A percentile compares a stretch with the other conserved stretches of the same genome.
Conservation (phyloP, 495 filamentous ascomycete species). For the Hyaloscypha bicolor region DNA sequence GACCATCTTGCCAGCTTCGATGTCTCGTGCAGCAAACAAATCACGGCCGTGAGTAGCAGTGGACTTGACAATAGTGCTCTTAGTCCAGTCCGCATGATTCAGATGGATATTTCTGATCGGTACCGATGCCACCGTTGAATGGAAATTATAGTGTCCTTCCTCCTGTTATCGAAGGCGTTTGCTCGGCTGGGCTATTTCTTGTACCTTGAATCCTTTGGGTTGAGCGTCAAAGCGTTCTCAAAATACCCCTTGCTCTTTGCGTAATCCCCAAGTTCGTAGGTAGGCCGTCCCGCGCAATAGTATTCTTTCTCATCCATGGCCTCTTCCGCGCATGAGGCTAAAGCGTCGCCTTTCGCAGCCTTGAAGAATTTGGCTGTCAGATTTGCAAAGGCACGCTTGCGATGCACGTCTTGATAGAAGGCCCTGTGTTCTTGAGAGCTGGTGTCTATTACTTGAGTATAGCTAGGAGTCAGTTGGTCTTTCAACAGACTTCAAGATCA, state of each 20-base stretch:
- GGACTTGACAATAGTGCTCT: conserved; percentile 29
- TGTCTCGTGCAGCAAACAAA: conserved; percentile 49
- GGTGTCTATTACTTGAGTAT: conserved; percentile 27
- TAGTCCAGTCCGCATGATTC: conserved; percentile 50
- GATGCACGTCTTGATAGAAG: conserved; percentile 32
- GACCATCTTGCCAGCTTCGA: conserved; percentile 55
- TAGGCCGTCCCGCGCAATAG: conserved; percentile 47
- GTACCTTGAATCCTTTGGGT: conserved; percentile 37
- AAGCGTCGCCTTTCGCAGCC: conserved; percentile 47
- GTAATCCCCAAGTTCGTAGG: conserved; percentile 48
- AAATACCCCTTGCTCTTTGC: conserved; percentile 29
- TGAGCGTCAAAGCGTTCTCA: conserved; percentile 38
- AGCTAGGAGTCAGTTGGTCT: conserved; percentile 16
- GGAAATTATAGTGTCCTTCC: conserved; percentile 49
- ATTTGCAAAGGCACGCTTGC: conserved; percentile 50
- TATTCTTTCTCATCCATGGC: conserved; percentile 46
- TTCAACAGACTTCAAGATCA: background rate
- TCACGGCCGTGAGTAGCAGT: conserved; percentile 38
- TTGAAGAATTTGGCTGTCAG: conserved; percentile 49
- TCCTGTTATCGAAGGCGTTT: conserved; percentile 39
- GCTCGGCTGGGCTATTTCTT: conserved; percentile 38
- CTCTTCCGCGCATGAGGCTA: conserved; percentile 33
- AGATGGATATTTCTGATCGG: conserved; percentile 39
- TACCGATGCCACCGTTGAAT: conserved; percentile 41
- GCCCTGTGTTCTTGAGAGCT: conserved; percentile 14